phyloP scores from a whole-genome alignment of 768 basidiomycete genomes.

The Russula foetens region DNA sequence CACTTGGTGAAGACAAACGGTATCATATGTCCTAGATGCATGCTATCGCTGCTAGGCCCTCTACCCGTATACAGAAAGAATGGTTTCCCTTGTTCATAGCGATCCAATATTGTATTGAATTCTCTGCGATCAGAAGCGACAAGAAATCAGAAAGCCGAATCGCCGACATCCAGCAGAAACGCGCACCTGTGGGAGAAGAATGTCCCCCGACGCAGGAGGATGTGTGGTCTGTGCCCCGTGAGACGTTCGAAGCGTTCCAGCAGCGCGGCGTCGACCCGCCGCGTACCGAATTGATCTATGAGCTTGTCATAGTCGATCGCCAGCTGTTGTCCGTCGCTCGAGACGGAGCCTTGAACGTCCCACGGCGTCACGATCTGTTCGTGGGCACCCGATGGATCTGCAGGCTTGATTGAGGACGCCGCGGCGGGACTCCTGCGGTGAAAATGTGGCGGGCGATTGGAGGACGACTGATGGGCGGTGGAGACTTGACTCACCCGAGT shows the following conservation, averaged over 20 bases:
- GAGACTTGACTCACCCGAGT: background rate
- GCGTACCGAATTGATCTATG: slow-evolving; percentile 88
- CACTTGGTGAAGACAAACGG: slow-evolving; percentile 97
- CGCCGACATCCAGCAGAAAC: background rate
- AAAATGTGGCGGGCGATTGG: no score
- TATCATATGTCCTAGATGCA: slow-evolving; percentile 97
- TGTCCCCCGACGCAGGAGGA: slow-evolving; percentile 82
- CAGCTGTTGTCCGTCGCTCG: slow-evolving; percentile 80
- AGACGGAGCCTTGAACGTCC: slow-evolving; percentile 91
- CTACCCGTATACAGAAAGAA: slow-evolving; percentile 98
- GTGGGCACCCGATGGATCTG: slow-evolving; percentile 27
- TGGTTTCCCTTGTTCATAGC: slow-evolving; percentile 93
- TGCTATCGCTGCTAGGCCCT: slow-evolving; percentile 91
- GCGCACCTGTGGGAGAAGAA: slow-evolving; percentile 96
- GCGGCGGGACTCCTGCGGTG: background rate
- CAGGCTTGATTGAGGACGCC: slow-evolving; percentile 28
- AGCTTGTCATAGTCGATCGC: slow-evolving; percentile 98
- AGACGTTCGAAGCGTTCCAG: slow-evolving; percentile 85
- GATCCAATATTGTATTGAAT: slow-evolving; percentile 86
- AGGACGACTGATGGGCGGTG: no score
- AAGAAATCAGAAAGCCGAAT: background rate
- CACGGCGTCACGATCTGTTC: slow-evolving; percentile 93
- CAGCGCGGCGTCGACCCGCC: slow-evolving; percentile 63
- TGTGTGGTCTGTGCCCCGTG: slow-evolving; percentile 83
- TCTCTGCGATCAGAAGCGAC: slow-evolving; percentile 45